phyloP scores from a whole-genome alignment of 805 yeast species.

The Limtongozyma cylindracea region DNA sequence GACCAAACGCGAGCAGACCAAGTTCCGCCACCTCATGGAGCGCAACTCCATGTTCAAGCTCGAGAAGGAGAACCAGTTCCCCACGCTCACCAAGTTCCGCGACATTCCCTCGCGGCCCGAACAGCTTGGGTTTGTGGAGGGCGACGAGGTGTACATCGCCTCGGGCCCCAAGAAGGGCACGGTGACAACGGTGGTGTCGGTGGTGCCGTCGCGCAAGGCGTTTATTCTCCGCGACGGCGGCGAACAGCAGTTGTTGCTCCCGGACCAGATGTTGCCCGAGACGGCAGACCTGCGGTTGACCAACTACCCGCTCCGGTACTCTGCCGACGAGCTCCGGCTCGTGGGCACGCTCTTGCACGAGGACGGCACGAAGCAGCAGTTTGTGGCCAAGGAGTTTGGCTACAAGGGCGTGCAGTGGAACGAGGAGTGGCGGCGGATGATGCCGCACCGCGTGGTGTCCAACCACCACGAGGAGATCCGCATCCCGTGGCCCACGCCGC shows the following conservation, averaged over 20 bases:
- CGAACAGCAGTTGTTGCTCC: constrained; percentile 37
- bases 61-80: too few relatives aligned
- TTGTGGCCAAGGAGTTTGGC: constrained; percentile 55
- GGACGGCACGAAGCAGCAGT: constrained; percentile 33
- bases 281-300: constrained; percentile 50
- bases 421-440: constrained; percentile 38
- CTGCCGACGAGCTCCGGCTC: constrained; percentile 34
- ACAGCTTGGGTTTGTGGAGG: constrained; percentile 39
- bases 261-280: constrained; percentile 46
- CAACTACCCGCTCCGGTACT: constrained; percentile 39
- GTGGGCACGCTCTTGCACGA: constrained; percentile 58
- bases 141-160: constrained; percentile 54
- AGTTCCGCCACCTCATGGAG: too few relatives aligned
- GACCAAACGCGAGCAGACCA: constrained; percentile 8
- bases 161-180: constrained; percentile 56
- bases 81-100: too few relatives aligned
- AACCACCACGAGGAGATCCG: constrained; percentile 33
- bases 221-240: constrained; percentile 46
- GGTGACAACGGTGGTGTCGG: constrained; percentile 37
- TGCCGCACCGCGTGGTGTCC: constrained; percentile 58
- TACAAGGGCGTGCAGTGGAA: constrained; percentile 54
- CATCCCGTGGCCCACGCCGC: constrained; percentile 80
- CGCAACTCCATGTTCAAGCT: constrained; percentile 4
- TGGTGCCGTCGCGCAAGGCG: constrained; percentile 33
- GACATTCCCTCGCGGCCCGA: too few relatives aligned